Evolutionary conservation across 352 stramenopile genomes (phyloP), one percentile per base, ranked within the genome.

Genomic region (Phytopythium cucurbitacearum): DNA sequence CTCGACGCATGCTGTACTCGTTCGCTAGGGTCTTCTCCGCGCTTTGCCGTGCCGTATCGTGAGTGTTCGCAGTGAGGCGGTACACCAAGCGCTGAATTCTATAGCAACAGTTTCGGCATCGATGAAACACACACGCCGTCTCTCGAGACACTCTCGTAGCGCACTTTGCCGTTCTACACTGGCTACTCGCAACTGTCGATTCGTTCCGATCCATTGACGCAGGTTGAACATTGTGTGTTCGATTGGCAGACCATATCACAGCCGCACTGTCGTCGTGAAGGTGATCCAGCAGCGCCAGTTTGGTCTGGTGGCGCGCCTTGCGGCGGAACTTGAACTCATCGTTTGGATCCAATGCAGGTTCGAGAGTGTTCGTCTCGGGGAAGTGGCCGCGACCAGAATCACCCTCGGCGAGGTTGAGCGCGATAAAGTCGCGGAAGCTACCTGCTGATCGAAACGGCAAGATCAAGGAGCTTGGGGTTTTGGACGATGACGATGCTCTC

Each of bases 71-170:
- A 11, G 45, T 57, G 10, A 54, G 56, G 1, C 69, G 66, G 1
- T 33, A 21, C 2, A 76, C 36, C 4, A 88, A 60, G 8, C 76
- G 65, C 52, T 90, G 80, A 43, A 87, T 68, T 16, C 68, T 66
- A 41, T 90, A 90, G 56, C 80, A 90, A 57, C 80, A 90, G 38
- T 65, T 85, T 33, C 76, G 70, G 46, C 76, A 88, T 38, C 73
- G 58, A 32, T 67, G 52, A 37, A 88, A 85, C 4, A 58, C 47
- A 39, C 80, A 90, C 32, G 34, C 44, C 52, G 56, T 84, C 7
- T 78, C 59, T 46, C 55, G 67, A 44, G 73, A 65, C 12, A 87
- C 41, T 32, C 47, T 53, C 21, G 63, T 33, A n/a, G 40, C 60
- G 33, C 76, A 85, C 36, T 69, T 57, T 21, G 62, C 51, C 11